A percentile compares a stretch with the other conserved stretches of the same genome.
These are phyloP conservation scores for Vaccinium vitisidaea DNA, from an alignment of 148 eudicot species.

Conservation along the genomic window DNA sequence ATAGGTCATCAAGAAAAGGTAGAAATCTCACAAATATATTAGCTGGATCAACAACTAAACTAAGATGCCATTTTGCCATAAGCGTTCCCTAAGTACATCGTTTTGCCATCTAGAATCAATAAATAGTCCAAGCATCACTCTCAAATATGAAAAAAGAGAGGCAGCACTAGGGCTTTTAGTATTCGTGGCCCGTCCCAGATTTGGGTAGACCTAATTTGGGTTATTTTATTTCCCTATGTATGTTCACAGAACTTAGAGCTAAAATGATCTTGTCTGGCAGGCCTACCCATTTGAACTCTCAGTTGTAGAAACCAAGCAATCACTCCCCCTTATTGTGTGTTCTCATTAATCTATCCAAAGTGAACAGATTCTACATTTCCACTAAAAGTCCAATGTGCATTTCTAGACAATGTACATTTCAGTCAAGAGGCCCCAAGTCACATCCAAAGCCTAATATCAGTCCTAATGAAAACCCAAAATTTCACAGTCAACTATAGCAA, in stretches of 20 bases:
- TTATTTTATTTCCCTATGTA: not conserved
- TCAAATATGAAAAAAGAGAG: not conserved
- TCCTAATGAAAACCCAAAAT: not conserved
- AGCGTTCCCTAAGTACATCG: not conserved
- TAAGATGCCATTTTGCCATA: not conserved
- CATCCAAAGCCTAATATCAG: too few relatives aligned
- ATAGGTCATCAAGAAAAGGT: not conserved
- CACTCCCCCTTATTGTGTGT: not conserved
- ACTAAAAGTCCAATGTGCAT: not conserved
- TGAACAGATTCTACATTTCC: not conserved
- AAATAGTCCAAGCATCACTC: not conserved
- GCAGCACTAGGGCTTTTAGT: not conserved
- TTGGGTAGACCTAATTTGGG: not conserved
- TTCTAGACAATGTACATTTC: not conserved
- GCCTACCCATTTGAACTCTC: not conserved
- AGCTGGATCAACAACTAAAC: not conserved
- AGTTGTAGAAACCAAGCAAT: not conserved
- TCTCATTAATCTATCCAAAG: not conserved
- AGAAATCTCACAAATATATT: not conserved
- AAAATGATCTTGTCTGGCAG: not conserved
- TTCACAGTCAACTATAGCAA: not conserved
- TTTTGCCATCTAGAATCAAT: not conserved
- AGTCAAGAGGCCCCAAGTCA: not conserved
- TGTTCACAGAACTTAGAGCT: constrained; percentile 2
- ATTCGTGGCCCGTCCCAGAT: not conserved